phyloP scores from a whole-genome alignment of 163 green algal species.

The Prototheca stagnorum region DNA sequence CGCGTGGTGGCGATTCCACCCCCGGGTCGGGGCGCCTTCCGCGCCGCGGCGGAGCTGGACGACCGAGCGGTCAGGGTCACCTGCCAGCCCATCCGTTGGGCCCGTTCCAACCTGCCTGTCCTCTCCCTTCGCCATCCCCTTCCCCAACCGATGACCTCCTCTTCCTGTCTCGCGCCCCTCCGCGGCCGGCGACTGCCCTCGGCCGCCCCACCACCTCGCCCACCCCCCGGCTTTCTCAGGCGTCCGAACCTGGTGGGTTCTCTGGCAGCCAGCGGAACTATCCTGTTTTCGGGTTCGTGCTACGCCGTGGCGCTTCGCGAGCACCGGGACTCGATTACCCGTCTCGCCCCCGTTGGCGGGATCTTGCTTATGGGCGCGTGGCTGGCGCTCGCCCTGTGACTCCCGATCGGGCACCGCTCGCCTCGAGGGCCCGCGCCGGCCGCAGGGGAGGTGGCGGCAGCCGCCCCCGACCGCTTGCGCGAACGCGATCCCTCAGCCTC shows the following conservation, averaged over 20 bases:
- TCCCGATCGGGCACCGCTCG: background rate
- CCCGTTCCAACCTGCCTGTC: background rate
- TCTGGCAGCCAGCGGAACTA: constrained; percentile 4
- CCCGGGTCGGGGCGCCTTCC: no score
- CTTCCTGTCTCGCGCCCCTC: no score
- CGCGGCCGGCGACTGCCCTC: no score
- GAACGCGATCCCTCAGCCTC: no score
- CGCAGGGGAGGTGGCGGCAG: no score
- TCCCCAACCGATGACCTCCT: no score
- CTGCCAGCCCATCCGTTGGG: background rate
- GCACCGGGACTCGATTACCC: background rate
- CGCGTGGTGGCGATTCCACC: no score
- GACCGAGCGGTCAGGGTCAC: background rate
- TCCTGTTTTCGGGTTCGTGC: constrained; percentile 12
- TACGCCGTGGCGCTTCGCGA: background rate
- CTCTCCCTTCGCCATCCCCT: no score
- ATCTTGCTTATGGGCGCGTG: background rate
- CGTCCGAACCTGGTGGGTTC: constrained; percentile 6
- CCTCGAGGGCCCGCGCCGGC: background rate
- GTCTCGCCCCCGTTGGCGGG: background rate
- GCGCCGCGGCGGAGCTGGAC: no score
- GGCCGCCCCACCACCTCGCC: background rate
- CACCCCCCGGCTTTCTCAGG: background rate
- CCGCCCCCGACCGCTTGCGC: no score
- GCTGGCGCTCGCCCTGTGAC: background rate